Base-by-base conservation (phyloP, 2,329 filamentous ascomycete species). In the Exophiala calicioides region DNA sequence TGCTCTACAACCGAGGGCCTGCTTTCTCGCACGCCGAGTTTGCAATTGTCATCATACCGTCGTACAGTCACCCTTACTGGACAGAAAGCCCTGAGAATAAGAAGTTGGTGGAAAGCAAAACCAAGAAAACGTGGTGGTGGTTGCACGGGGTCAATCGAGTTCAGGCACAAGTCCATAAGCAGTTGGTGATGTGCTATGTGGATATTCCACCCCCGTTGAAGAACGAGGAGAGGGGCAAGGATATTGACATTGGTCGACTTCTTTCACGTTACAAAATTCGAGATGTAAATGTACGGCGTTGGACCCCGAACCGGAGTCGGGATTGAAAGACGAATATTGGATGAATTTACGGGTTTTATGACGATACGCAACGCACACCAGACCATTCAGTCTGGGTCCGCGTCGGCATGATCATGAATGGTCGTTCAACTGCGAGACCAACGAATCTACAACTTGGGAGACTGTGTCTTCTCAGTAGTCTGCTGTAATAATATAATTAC, bases 11-110 rank as follows among this genome's bases (percentile, higher is more conserved):
- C 46, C 85, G 90, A 15, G 93, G 93, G 0, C 93, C 93, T 0
- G 91, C 93, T 0, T 97, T 98, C 65, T 84, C 89, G 16, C 93
- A 98, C 63, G 93, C 93, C 16, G 90, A 97, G 62, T 98, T 96
- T 63, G 90, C 88, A 1, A 71, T 96, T 32, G 76, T 91, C 18
- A 81, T 98, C 30, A 64, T 97, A 3, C 91, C 93, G 0, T 85
- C 89, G 0, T 97, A 94, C 63, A 83, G 70, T 5, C 74, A 93
- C 62, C 63, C 79, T 0, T 82, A 84, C 61, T 96, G 90, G 90
- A 71, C 66, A 4, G 69, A 72, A 32, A 72, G 71, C 0, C 61
- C 70, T 18, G 68, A 72, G 19, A 61, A 72, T 26, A 76, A 77
- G 54, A 69, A 74, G 1, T 67, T 77, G 35, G 77, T 77, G 3